Conservation (phyloP, 768 basidiomycete species). For the Chalciporus pseudorubinellus region DNA sequence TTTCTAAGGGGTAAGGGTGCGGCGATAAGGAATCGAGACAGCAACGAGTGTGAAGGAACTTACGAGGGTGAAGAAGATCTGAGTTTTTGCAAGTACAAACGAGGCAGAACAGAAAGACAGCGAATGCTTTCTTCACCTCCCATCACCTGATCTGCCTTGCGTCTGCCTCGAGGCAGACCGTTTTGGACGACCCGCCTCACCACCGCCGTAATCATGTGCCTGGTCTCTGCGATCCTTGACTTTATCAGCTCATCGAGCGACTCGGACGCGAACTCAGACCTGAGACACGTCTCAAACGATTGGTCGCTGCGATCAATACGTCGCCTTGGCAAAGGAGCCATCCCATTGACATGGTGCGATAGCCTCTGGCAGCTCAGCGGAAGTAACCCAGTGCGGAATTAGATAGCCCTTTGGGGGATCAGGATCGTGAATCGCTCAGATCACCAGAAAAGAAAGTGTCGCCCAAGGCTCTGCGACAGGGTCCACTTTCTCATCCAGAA, state of each 20-base stretch:
- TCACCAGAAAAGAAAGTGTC: constrained; percentile 6
- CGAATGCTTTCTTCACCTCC: background rate
- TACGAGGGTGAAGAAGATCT: constrained; percentile 1
- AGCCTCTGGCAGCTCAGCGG: too few species aligned
- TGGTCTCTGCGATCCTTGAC: background rate
- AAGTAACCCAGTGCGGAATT: too few species aligned
- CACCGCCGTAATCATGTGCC: constrained; percentile 5
- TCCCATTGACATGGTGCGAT: too few species aligned
- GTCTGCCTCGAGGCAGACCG: constrained; percentile 25
- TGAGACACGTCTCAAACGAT: background rate
- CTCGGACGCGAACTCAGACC: background rate
- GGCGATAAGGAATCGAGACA: constrained; percentile 11
- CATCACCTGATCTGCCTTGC: constrained; percentile 19
- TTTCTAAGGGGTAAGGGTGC: constrained; percentile 3
- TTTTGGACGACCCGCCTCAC: constrained; percentile 3
- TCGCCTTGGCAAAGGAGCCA: too few species aligned
- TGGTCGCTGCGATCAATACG: background rate
- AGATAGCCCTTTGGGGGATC: background rate
- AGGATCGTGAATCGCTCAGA: background rate
- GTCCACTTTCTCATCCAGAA: constrained; percentile 16
- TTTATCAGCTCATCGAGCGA: background rate
- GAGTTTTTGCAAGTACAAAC: background rate
- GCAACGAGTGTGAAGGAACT: background rate
- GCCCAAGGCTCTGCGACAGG: constrained; percentile 2
- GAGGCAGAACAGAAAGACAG: background rate